Base-by-base conservation (phyloP, 2,329 filamentous ascomycete genomes). In the Aspergillus sp. region DNA sequence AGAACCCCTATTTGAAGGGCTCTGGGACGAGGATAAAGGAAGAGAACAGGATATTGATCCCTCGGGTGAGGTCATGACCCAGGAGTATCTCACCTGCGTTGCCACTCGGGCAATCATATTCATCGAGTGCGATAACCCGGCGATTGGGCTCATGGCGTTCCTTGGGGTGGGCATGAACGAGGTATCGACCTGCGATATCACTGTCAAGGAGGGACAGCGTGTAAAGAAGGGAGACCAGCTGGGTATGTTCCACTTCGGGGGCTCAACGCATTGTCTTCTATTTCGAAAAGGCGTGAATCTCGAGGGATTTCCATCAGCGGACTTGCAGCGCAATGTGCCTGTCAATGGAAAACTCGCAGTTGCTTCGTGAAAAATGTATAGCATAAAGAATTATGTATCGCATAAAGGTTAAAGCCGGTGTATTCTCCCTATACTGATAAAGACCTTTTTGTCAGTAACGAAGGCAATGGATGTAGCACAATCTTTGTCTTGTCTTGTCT, bases 191-290 rank as follows among this genome's bases (percentile, higher is more conserved):
- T 91, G 88, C 66, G 87, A 91, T 51, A 85, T 90, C 48, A 88
- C 84, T 0, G 87, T 90, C 11, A 80, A 80, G 64, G 83, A 86
- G 66, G 88, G 87, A 0, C 81, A 91, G 68, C 79, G 81, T 52
- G 68, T 92, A 15, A 78, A 78, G 52, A 91, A 91, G 78, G 89
- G 89, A 1, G 83, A 91, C 4, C 76, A 91, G 75, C 78, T 86
- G 39, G 89, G 89, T 42, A 91, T 90, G 88, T 92, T 92, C 73
- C 89, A 92, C 68, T 91, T 88, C 68, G 89, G 89, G n/a, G 89
- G 89, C 0, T 87, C 83, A 6, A 85, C 85, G 1, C 85, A 90
- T 68, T 89, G 86, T 64, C 67, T 91, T 63, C 67, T 92, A 3
- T 91, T 91, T 74, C 56, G 66, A 5, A 68, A 68, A 54, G 68